A percentile compares a stretch with the other conserved stretches of the same genome.
These are phyloP conservation scores for Sanghuangporus weigelae DNA, from an alignment of 1,284 basidiomycete species.

Conservation along the genomic window DNA sequence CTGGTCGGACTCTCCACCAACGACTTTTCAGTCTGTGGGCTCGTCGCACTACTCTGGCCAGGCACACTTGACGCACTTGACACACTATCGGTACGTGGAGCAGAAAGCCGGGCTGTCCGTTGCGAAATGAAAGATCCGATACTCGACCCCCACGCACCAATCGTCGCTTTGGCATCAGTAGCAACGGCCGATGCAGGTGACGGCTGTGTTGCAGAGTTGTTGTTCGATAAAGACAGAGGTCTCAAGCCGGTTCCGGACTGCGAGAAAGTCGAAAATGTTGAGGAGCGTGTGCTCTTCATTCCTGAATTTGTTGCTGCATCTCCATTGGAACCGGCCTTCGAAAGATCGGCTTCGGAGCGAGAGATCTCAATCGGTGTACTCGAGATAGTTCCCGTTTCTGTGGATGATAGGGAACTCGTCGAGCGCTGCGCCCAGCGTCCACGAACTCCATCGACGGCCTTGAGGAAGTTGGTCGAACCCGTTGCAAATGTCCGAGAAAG, in stretches of 20 bases:
- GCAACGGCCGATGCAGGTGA: conserved; percentile 21
- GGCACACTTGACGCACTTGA: not conserved
- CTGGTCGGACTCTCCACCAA: not conserved
- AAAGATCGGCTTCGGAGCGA: conserved; percentile 35
- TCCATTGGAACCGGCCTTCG: conserved; percentile 8
- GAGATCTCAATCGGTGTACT: conserved; percentile 44
- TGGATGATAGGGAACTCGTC: conserved; percentile 31
- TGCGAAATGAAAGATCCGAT: conserved; percentile 56
- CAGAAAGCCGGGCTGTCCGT: conserved; percentile 34
- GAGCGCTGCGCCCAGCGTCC: conserved; percentile 60
- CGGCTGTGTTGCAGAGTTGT: conserved; percentile 21
- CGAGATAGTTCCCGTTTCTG: conserved; percentile 23
- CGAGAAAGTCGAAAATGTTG: conserved; percentile 23
- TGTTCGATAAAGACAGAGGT: conserved; percentile 26
- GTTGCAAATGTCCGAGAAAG: conserved; percentile 68
- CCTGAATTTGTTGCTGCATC: conserved; percentile 17
- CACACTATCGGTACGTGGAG: conserved; percentile 15
- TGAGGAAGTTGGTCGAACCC: conserved; percentile 80
- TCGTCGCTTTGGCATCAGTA: conserved; percentile 31
- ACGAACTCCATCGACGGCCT: conserved; percentile 82
- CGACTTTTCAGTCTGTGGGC: not conserved
- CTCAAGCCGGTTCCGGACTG: conserved; percentile 21
- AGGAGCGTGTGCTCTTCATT: conserved; percentile 14
- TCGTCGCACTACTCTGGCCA: not conserved
- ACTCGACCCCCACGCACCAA: conserved; percentile 49